Evolutionary conservation across 805 yeast genomes (phyloP), one percentile per base, ranked within the genome.

Genomic region (Wickerhamiella vanderwaltii): DNA sequence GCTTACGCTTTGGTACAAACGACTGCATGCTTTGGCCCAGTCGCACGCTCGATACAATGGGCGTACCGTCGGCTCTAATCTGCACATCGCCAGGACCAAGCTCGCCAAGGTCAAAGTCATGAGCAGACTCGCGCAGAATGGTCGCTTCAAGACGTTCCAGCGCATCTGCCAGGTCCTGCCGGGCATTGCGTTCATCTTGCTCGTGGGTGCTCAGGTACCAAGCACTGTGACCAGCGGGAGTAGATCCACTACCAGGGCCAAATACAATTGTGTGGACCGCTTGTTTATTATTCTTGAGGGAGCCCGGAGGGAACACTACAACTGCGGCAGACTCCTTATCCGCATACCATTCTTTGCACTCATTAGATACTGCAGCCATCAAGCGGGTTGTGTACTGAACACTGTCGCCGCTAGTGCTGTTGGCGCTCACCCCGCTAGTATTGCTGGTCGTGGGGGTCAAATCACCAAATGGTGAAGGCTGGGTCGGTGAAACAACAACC

Each of bases 291-390:
- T 66, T 67, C 2, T 69, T 60, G 43, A 88, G 67, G 1, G 94
- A 76, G 13, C 73, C 72, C 13, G 94, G 87, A 15, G 98, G 97
- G 68, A 91, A 88, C 1, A 86, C 94, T 23, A 88, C 94, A 25
- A 87, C 69, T 0, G 95, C 82, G 0, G 88, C 79, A 34, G 76
- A 69, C 64, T 88, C 97, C 38, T 75, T 77, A 37, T 81, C 86
- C 11, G 76, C 71, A 65, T 87, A 81, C 97, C 97, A 88, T 64
- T 86, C 94, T 39, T 70, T 72, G 65, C 97, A 88, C 48, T 80
- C 80, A 55, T 82, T 82, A 49, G 79, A 78, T 17, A 87, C 96
- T 32, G 85, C 73, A 9, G 88, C 81, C 5, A 82, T 75, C 58
- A 88, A 61, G 50, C 95, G 72, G 39, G 86, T 79, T 51, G 76